Evolutionary conservation across 2,329 filamentous ascomycete species (phyloP), one percentile per base, ranked within the genome.

Genomic region (Apiospora malaysiana): DNA sequence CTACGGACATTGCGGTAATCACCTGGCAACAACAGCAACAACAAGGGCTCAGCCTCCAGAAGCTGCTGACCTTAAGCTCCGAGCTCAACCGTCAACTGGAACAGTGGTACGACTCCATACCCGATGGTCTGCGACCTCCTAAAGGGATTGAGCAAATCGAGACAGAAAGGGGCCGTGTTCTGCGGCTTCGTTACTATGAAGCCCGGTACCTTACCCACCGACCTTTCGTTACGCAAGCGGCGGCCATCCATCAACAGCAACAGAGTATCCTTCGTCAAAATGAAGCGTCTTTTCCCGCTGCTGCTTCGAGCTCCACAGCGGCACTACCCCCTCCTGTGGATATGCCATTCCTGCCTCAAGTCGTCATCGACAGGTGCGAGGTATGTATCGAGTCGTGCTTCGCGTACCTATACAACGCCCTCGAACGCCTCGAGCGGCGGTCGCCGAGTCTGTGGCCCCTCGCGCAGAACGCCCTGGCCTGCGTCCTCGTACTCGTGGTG

Each of bases 121-220:
- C 82, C 1, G 78, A 79, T 66, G 75, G 77, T 42, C 70, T 82
- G 9, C 77, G 79, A 70, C 93, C 92, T 85, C 74, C 75, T 0
- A 79, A 87, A 16, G 90, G 92, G 68, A 77, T 79, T 0, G 88
- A 91, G 65, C 82, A 83, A 1, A 87, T 90, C 10, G 82, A 90
- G 0, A 81, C 81, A 2, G 87, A 93, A 71, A 91, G 93, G 71
- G 90, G 92, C 47, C 84, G 86, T 42, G 90, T 91, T n/a, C 84
- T 94, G 74, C 87, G 92, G 49, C 89, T 89, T 6, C 93, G 93
- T 76, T 94, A 93, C 77, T 93, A 92, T 75, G 91, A 91, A 70
- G 91, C 90, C 0, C 85, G 86, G 25, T 92, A 93, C 74, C 88
- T 94, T 75, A 92, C 93, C 71, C 86, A 92, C 76, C 86, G 91